Evolutionary conservation across 352 stramenopile species (phyloP).

Genomic region (Phytophthora agathidicida): DNA sequence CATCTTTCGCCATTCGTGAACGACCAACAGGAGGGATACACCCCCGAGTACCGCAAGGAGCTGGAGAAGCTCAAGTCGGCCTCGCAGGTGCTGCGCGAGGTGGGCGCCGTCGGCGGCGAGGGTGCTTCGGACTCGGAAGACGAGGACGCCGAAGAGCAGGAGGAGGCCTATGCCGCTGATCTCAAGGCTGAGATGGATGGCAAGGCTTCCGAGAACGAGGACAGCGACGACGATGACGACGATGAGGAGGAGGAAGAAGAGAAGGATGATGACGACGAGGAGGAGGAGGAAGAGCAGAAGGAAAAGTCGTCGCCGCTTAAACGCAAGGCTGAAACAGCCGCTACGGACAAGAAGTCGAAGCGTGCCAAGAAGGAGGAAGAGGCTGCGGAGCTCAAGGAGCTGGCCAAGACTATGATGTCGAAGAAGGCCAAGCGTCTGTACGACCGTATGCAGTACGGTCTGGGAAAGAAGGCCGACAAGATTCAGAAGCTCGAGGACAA

Average conservation of each 20-base stretch:
- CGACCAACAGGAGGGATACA: constrained; percentile 96
- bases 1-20: constrained; percentile 97
- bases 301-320: constrained; percentile 43
- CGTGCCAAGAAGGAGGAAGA: constrained; percentile 82
- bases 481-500: constrained; percentile 87
- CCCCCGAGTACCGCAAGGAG: constrained; percentile 96
- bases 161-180: constrained; percentile 75
- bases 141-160: constrained; percentile 69
- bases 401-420: constrained; percentile 93
- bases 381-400: constrained; percentile 79
- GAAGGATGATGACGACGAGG: constrained; percentile 34
- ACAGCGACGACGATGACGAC: constrained; percentile 51
- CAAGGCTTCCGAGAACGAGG: constrained; percentile 37
- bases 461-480: constrained; percentile 89
- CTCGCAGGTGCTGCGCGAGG: constrained; percentile 72
- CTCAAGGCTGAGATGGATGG: constrained; percentile 81
- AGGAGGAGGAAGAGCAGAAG: constrained; percentile 43
- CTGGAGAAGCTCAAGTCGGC: constrained; percentile 86
- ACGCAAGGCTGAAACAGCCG: constrained; percentile 43
- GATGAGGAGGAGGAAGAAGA: constrained; percentile 54
- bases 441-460: constrained; percentile 92
- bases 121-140: constrained; percentile 42
- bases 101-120: constrained; percentile 48
- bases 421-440: constrained; percentile 93
- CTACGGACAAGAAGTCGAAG: constrained; percentile 71